phyloP scores from a whole-genome alignment of 2,329 filamentous ascomycete genomes.

The Sphaerulina vaccinii region DNA sequence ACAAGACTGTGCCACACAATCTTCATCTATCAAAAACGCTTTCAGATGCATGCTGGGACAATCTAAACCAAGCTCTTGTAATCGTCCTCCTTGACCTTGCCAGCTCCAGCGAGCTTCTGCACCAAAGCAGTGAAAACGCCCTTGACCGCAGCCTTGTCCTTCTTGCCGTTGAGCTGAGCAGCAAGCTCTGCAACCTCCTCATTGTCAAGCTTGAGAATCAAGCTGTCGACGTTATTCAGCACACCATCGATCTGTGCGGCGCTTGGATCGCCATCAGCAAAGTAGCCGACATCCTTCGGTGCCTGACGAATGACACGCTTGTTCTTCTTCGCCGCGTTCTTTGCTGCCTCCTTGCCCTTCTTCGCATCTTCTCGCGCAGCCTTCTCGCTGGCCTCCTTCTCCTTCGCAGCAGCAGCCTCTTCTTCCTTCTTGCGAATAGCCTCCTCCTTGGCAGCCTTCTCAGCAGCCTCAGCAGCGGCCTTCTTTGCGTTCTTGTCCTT shows the following conservation, averaged over 20 bases:
- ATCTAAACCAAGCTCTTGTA: conserved; percentile 56
- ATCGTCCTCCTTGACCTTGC: conserved; percentile 84
- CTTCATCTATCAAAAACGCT: neutral
- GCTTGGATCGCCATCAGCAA: conserved; percentile 66
- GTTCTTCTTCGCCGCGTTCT: conserved; percentile 99
- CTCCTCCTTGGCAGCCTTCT: conserved; percentile 83
- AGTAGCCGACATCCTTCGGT: conserved; percentile 98
- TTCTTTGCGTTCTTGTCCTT: conserved; percentile 96
- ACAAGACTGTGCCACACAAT: neutral
- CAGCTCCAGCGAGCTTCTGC: conserved; percentile 72
- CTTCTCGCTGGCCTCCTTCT: conserved; percentile 86
- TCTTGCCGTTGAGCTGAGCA: conserved; percentile 72
- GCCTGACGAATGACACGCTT: conserved; percentile 93
- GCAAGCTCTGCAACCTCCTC: conserved; percentile 87
- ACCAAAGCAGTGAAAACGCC: conserved; percentile 74
- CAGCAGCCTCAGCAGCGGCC: conserved; percentile 84
- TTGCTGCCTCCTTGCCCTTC: conserved; percentile 98
- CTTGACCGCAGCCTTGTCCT: conserved; percentile 83
- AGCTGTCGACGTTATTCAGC: conserved; percentile 77
- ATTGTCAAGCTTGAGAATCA: conserved; percentile 84
- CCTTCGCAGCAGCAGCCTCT: conserved; percentile 62
- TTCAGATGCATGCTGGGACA: neutral
- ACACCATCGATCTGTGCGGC: conserved; percentile 81
- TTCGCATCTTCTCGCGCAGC: conserved; percentile 77
- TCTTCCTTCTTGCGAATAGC: conserved; percentile 80